Conservation (phyloP, 176 grass and related monocot genomes). For the Urochloa ruziziensis region DNA sequence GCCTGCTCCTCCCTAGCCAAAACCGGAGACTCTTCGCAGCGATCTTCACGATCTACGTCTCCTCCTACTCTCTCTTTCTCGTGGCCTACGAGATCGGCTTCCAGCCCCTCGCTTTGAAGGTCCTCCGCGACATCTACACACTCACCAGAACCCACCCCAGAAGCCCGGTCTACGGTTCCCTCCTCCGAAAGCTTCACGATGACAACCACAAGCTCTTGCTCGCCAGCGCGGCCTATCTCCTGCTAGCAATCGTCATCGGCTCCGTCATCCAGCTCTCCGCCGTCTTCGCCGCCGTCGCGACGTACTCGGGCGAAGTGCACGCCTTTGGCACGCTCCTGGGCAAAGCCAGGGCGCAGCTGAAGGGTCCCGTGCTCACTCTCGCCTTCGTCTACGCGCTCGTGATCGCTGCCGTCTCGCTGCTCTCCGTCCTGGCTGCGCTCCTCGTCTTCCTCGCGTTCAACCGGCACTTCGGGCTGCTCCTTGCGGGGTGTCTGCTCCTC, state of each 20-base stretch:
- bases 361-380: background rate
- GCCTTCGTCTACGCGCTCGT: background rate
- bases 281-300: background rate
- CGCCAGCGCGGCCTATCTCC: no score
- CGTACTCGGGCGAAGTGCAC: background rate
- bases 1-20: slow-evolving; percentile 20
- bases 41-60: no score
- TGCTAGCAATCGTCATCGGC: no score
- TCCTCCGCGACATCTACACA: no score
- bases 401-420: background rate
- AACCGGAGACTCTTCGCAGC: slow-evolving; percentile 9
- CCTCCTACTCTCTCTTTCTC: no score
- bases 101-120: no score
- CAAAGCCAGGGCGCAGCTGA: slow-evolving; percentile 1
- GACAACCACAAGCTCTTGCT: background rate
- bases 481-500: background rate
- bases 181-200: no score
- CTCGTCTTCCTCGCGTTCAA: background rate
- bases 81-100: no score
- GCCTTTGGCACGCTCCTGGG: background rate
- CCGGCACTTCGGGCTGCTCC: background rate
- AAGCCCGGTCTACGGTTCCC: no score
- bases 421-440: background rate
- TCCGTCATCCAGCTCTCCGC: background rate
- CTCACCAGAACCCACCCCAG: no score